A percentile compares a stretch with the other conserved stretches of the same genome.
Conservation (phyloP, 1,139 yeast species). For the Candida sanyaensis region DNA sequence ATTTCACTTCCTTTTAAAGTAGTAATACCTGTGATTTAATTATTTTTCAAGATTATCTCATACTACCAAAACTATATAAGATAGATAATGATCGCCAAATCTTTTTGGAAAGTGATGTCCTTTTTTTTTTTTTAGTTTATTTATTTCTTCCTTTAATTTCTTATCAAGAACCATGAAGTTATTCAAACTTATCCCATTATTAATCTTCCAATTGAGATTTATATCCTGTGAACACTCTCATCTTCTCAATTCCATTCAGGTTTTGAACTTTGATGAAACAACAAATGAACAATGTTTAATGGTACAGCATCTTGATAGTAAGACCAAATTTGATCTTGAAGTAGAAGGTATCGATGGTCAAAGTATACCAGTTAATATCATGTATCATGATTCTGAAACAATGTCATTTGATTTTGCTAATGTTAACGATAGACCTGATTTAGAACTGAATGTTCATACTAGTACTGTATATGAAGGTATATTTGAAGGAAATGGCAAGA, state of each 20-base stretch:
- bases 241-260: neutral
- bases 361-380: neutral
- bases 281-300: neutral
- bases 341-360: neutral
- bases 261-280: neutral
- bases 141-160: no score
- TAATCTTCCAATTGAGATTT: neutral
- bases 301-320: neutral
- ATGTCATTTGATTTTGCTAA: conserved; percentile 1
- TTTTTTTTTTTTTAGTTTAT: no score
- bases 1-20: neutral
- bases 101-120: no score
- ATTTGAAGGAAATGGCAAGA: neutral
- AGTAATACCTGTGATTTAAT: neutral
- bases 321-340: neutral
- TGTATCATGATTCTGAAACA: neutral
- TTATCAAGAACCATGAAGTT: neutral
- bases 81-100: neutral
- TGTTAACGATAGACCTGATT: neutral
- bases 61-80: neutral
- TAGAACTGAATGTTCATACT: neutral
- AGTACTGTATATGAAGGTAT: neutral
- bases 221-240: neutral
- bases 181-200: neutral
- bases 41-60: no score